Base-by-base conservation (phyloP, 345 rosid species). In the Lumnitzera littorea region DNA sequence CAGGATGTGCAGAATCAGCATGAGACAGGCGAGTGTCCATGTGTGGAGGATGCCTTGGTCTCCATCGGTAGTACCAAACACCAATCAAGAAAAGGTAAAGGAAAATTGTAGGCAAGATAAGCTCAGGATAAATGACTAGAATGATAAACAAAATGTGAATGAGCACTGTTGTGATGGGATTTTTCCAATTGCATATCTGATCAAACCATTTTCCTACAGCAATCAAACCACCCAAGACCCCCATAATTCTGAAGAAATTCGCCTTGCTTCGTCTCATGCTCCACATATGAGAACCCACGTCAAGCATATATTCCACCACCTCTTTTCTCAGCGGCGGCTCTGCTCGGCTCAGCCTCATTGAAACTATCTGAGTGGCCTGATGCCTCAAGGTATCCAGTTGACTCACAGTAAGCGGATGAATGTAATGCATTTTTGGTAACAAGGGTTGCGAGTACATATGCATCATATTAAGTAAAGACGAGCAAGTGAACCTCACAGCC, bases 221-320 rank as follows among this genome's bases (percentile, higher is more conserved):
- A 46, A 91, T 84, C 31, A 91, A 49, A 24, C 96, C 90, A 12
- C 88, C 51, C 36, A 91, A 64, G 56, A 91, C 96, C 9, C 69
- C 75, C 98, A 88, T 88, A 53, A 91, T 91, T 62, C 98, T 80
- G 74, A 88, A 91, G 25, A 91, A 91, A 64, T 91, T 91, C 3
- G 98, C 98, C 69, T 91, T 91, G 85, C 98, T 88, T 79, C 98
- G 80, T 67, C 98, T 69, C 98, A 88, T 91, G 58, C 98, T 91
- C 98, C 98, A 91, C 96, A 91, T 91, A 76, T 88, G 96, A 53
- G 95, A 88, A 31, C 91, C 91, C 23, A 91, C 96, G 68, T 88
- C 98, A 41, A 91, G 84, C 98, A 91, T 91, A 67, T 84, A 91
- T 66, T 91, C 98, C 13, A 91, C 98, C 1, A 91, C 78, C 72